Base-by-base conservation (phyloP, 495 filamentous ascomycete genomes). In the Hypoxylon intermedium region DNA sequence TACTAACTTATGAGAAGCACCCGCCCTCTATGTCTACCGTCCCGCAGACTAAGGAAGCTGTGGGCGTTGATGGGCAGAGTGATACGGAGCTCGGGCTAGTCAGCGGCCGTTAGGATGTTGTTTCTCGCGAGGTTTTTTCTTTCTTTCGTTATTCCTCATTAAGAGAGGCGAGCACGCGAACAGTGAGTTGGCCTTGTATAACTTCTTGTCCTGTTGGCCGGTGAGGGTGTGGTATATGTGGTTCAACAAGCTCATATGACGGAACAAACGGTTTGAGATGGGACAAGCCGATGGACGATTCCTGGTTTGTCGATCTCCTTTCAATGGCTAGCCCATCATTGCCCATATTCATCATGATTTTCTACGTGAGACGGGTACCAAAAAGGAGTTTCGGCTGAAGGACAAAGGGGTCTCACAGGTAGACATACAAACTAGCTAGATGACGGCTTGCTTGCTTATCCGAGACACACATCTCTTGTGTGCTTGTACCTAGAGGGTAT, bases 1-100 rank as follows among this genome's bases (percentile, higher is more conserved):
- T 26, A 16, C 63, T 63, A 23, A 60, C 60, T 12, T 68, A 70
- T 40, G 48, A 70, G 38, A 52, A 40, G 33, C 41, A 41, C 13
- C 67, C 67, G 12, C 67, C 67, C 2, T 38, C 67, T 1, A 62
- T 70, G 58, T 60, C 60, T 6, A 62, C 58, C 9, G 53, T 45
- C 33, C 37, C 46, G 20, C 60, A 51, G 60, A 41, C 67, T 18
- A 70, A 70, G 59, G 67, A 67, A 53, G 67, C 53, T 51, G 53
- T 65, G 13, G 64, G 67, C 18, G 46, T 50, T 41, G 65, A 68
- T 46, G 60, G 48, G 21, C 68, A 68, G 24, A 65, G 65, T 48
- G 68, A 70, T 9, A 60, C 48, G 20, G 68, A 70, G 40, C 50
- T 70, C 12, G 40, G 50, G 37, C 30, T 57, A 50, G 30, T 63